These are phyloP conservation scores for Ramaria sp. DNA, from an alignment of 768 basidiomycete species.

Conservation along the genomic window DNA sequence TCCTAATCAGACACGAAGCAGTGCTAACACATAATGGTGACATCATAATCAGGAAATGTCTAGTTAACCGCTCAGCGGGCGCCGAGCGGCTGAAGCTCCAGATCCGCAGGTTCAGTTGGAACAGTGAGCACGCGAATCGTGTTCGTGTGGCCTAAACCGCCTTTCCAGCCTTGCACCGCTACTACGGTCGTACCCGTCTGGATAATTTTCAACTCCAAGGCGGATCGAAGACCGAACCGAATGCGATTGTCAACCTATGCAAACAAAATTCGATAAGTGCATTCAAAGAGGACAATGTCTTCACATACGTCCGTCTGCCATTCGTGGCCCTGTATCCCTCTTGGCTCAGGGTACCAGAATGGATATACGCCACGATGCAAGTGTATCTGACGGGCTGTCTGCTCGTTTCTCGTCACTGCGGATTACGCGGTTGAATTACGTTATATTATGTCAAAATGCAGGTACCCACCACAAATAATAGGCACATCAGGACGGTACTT, in stretches of 20 bases:
- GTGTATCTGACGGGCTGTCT: conserved; percentile 94
- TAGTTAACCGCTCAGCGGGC: not conserved
- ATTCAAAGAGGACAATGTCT: not conserved
- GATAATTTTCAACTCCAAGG: conserved; percentile 76
- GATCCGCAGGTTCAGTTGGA: conserved; percentile 70
- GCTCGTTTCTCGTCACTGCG: conserved; percentile 88
- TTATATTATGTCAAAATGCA: not conserved
- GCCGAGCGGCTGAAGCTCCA: conserved; percentile 58
- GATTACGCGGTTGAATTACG: not conserved
- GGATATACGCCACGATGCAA: conserved; percentile 95
- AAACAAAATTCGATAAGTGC: not conserved
- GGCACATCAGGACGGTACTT: conserved; percentile 93
- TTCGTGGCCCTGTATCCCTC: conserved; percentile 76
- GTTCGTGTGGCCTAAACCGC: conserved; percentile 93
- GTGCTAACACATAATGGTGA: no score
- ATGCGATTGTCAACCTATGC: conserved; percentile 78
- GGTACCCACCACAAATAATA: conserved; percentile 80
- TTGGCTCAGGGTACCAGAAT: conserved; percentile 93
- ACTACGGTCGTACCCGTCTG: conserved; percentile 81
- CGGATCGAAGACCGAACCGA: conserved; percentile 79
- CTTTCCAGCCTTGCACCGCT: conserved; percentile 99
- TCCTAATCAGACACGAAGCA: no score
- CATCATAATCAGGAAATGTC: no score
- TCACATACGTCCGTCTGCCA: conserved; percentile 93
- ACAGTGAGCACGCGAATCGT: conserved; percentile 77